phyloP scores from a whole-genome alignment of 23 red algal genomes.

The Chondrus crispus region DNA sequence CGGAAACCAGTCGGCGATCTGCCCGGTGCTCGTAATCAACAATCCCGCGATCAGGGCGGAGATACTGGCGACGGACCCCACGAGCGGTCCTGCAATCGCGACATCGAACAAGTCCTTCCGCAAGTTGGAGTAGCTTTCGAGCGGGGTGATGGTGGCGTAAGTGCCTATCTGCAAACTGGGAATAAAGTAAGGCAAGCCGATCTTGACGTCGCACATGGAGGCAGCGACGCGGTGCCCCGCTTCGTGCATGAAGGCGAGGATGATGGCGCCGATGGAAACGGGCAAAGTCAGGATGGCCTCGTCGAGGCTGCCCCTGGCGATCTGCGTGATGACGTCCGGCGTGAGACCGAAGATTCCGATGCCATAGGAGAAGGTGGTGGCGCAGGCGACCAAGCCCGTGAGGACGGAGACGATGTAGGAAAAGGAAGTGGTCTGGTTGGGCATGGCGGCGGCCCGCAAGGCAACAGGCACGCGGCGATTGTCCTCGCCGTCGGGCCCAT shows the following conservation, averaged over 20 bases:
- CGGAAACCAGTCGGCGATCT: conserved; percentile 90
- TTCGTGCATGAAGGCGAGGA: conserved; percentile 77
- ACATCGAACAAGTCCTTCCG: conserved; percentile 94
- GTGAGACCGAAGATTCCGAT: conserved; percentile 96
- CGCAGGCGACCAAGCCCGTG: conserved; percentile 30
- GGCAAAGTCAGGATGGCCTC: conserved; percentile 73
- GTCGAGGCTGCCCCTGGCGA: conserved; percentile 63
- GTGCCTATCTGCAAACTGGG: conserved; percentile 94
- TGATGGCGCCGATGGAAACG: conserved; percentile 70
- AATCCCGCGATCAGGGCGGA: conserved; percentile 75
- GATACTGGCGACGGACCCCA: conserved; percentile 54
- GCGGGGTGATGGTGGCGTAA: conserved; percentile 90
- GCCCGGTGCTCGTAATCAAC: conserved; percentile 58
- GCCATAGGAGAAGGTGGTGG: conserved; percentile 94
- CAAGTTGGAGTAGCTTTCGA: conserved; percentile 80
- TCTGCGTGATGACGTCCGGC: conserved; percentile 78
- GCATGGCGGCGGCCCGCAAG: conserved; percentile 67
- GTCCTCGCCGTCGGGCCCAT: conserved; percentile 50
- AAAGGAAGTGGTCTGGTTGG: conserved; percentile 48
- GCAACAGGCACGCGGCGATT: conserved; percentile 82
- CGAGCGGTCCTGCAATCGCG: conserved; percentile 77
- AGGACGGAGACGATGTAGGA: conserved; percentile 41
- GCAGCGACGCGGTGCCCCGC: conserved; percentile 80
- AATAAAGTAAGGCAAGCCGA: conserved; percentile 81
- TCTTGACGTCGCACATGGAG: conserved; percentile 47